Evolutionary conservation across 2,329 filamentous ascomycete genomes (phyloP).

Genomic region (Apiospora arundinis): DNA sequence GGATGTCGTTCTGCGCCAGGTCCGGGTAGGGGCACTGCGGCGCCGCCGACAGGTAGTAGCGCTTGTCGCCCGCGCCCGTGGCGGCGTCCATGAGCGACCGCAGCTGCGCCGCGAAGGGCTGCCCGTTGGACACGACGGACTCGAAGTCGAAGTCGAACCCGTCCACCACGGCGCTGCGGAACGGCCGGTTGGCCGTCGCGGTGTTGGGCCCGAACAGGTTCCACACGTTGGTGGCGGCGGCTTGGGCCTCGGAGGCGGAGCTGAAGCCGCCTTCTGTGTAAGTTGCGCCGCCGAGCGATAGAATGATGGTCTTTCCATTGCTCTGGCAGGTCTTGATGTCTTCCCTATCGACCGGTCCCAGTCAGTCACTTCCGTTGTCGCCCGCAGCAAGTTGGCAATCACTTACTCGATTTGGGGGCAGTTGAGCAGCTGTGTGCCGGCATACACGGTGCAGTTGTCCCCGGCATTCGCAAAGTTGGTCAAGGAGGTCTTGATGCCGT

Average conservation of each 20-base stretch:
- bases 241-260: constrained; percentile 55
- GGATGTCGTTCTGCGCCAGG: constrained; percentile 60
- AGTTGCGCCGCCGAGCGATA: constrained; percentile 75
- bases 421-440: constrained; percentile 61
- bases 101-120: constrained; percentile 64
- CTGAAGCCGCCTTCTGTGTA: constrained; percentile 73
- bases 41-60: constrained; percentile 67
- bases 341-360: constrained; percentile 36
- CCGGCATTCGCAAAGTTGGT: constrained; percentile 71
- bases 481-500: constrained; percentile 58
- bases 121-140: constrained; percentile 63
- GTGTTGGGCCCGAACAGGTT: constrained; percentile 69
- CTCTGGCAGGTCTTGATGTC: constrained; percentile 67
- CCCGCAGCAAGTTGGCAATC: constrained; percentile 8
- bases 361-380: constrained; percentile 18
- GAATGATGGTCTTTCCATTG: constrained; percentile 71
- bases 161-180: constrained; percentile 69
- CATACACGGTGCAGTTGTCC: constrained; percentile 65
- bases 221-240: constrained; percentile 70
- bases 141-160: constrained; percentile 83
- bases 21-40: constrained; percentile 75
- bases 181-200: constrained; percentile 63
- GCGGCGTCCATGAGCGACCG: constrained; percentile 61
- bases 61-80: constrained; percentile 42
- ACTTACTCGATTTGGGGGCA: constrained; percentile 71